Percentiles rank a stretch among this genome's conserved stretches.
Conservation (phyloP, 2,329 filamentous ascomycete species). For the Juglanconis oblonga region DNA sequence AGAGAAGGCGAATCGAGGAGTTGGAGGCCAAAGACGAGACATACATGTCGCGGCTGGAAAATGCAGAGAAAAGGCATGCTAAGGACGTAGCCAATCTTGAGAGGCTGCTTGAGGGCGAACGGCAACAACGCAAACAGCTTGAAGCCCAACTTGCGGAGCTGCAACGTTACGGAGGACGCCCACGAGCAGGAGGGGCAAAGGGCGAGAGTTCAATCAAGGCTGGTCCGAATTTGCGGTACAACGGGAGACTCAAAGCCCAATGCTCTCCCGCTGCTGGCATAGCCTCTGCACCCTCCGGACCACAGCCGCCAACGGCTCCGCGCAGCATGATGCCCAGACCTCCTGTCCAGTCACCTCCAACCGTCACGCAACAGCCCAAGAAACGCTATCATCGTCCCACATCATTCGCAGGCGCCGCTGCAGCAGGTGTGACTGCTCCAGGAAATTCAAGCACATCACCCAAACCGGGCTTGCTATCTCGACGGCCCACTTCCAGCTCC, state of each 20-base stretch:
- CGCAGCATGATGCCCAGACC: not conserved
- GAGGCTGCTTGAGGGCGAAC: constrained; percentile 33
- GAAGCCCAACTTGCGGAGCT: constrained; percentile 22
- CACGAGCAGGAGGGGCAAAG: constrained; percentile 13
- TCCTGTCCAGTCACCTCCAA: not conserved
- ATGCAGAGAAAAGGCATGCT: constrained; percentile 33
- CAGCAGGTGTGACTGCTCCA: not conserved
- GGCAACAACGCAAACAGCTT: constrained; percentile 26
- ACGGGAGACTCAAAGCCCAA: not conserved
- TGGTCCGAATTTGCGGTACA: not conserved
- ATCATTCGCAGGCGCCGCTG: not conserved
- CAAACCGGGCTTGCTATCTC: constrained; percentile 27
- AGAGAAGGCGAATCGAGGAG: constrained; percentile 31
- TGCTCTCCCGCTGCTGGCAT: not conserved
- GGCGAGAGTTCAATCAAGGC: not conserved
- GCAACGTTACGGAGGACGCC: constrained; percentile 27
- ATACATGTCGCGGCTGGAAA: constrained; percentile 36
- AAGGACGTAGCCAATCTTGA: constrained; percentile 24
- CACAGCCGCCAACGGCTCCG: not conserved
- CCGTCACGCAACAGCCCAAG: not conserved
- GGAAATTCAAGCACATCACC: not conserved
- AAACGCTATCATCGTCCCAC: not conserved
- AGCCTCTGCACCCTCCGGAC: not conserved
- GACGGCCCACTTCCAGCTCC: constrained; percentile 31
- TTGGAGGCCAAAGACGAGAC: constrained; percentile 39